phyloP scores from a whole-genome alignment of 2,329 filamentous ascomycete genomes.

The Cucurbitaria berberidis region DNA sequence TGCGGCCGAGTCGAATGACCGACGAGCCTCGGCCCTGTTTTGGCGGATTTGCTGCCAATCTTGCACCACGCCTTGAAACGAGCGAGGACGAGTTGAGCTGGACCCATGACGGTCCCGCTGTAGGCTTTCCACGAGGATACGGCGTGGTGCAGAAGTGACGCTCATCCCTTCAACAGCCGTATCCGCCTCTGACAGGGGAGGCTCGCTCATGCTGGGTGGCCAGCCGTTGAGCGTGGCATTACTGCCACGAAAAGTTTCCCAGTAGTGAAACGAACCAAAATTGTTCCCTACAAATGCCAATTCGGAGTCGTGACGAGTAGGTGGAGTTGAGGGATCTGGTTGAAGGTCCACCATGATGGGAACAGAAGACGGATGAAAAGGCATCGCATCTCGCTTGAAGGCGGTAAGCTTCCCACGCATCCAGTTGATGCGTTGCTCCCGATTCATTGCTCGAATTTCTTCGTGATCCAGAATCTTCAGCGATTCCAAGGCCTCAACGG shows the following conservation, averaged over 20 bases:
- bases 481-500: conserved; percentile 10
- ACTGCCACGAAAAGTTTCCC: conserved; percentile 5
- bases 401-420: conserved; percentile 25
- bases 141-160: conserved; percentile 3
- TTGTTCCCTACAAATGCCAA: conserved; percentile 5
- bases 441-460: conserved; percentile 14
- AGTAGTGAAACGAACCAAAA: conserved; percentile 4
- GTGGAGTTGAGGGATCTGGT: neutral
- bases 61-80: conserved; percentile 2
- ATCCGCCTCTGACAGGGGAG: conserved; percentile 12
- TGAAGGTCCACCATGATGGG: conserved; percentile 7
- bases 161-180: conserved; percentile 11
- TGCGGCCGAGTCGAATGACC: conserved; percentile 11
- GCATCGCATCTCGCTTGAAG: conserved; percentile 13
- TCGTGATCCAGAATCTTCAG: conserved; percentile 13
- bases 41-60: conserved; percentile 11
- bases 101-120: conserved; percentile 10
- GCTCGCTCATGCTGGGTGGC: conserved; percentile 16
- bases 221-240: neutral
- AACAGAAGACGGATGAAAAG: neutral
- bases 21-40: conserved; percentile 9
- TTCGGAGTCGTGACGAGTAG: conserved; percentile 5
- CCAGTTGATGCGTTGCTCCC: conserved; percentile 19
- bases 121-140: conserved; percentile 1
- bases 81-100: conserved; percentile 10